Evolutionary conservation across 495 filamentous ascomycete genomes (phyloP).

Genomic region (Hypoxylon cercidicola): DNA sequence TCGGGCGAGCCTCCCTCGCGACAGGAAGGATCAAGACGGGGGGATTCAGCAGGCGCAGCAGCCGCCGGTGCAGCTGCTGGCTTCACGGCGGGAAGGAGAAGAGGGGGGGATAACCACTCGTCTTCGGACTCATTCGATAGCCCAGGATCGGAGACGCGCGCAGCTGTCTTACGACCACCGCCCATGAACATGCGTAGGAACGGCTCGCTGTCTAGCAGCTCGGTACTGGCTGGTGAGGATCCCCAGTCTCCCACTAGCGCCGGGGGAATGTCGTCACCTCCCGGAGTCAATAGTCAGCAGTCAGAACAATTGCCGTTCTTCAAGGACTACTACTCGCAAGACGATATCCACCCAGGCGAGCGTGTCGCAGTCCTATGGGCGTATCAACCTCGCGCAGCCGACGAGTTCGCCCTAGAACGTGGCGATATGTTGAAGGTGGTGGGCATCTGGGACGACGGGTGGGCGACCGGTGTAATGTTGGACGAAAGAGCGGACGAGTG

Average conservation of each 20-base stretch:
- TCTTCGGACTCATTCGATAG: constrained; percentile 87
- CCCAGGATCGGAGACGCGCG: constrained; percentile 73
- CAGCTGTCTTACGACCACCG: constrained; percentile 65
- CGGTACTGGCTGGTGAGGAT: constrained; percentile 74
- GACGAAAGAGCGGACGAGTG: constrained; percentile 88
- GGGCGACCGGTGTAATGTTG: constrained; percentile 92
- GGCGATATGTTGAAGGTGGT: constrained; percentile 99
- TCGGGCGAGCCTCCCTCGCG: constrained; percentile 68
- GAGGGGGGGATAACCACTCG: constrained; percentile 76
- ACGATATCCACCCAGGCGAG: constrained; percentile 93
- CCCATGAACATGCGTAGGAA: constrained; percentile 71
- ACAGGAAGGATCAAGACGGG: constrained; percentile 50
- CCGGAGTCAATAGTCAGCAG: constrained; percentile 84
- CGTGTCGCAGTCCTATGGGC: constrained; percentile 95
- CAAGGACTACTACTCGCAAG: constrained; percentile 98
- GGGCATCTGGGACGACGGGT: constrained; percentile 99
- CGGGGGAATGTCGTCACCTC: constrained; percentile 82
- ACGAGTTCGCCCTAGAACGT: constrained; percentile 93
- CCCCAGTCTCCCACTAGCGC: constrained; percentile 80
- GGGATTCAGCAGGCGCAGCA: constrained; percentile 47
- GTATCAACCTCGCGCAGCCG: constrained; percentile 90
- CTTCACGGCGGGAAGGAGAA: constrained; percentile 55
- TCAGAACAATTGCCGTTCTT: constrained; percentile 95
- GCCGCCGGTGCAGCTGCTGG: constrained; percentile 50
- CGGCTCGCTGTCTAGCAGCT: constrained; percentile 90